Percentiles rank a stretch among this genome's conserved stretches.
Conservation (phyloP, 495 filamentous ascomycete genomes). For the Neurospora intermedia region DNA sequence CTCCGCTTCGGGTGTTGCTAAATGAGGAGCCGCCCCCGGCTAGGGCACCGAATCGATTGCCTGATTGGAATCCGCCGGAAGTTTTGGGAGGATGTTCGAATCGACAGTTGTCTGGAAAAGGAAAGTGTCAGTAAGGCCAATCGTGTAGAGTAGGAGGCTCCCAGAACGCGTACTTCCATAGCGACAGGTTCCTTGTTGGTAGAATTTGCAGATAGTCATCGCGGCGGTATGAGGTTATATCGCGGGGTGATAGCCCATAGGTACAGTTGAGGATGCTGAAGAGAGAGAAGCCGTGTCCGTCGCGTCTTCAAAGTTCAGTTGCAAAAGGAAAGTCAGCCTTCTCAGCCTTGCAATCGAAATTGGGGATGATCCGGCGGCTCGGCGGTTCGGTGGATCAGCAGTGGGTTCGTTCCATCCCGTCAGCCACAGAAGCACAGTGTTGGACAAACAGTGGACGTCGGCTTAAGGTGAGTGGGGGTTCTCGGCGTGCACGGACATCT, state of each 20-base stretch:
- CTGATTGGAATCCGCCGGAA: slow-evolving; percentile 4
- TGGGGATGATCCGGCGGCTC: background rate
- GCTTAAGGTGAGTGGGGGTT: background rate
- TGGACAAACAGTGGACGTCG: background rate
- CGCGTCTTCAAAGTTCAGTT: background rate
- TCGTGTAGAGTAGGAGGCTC: background rate
- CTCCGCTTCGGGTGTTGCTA: background rate
- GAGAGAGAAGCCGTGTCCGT: background rate
- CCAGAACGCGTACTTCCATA: slow-evolving; percentile 44
- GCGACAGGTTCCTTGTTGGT: slow-evolving; percentile 60
- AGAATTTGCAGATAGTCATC: slow-evolving; percentile 63
- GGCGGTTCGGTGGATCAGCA: background rate
- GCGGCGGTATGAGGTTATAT: background rate
- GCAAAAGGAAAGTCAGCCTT: background rate
- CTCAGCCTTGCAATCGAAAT: background rate
- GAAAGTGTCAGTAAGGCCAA: background rate
- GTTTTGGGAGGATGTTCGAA: slow-evolving; percentile 34
- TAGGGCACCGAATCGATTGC: slow-evolving; percentile 28
- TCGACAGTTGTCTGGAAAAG: slow-evolving; percentile 27
- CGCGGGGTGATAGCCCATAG: background rate
- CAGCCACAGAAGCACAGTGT: background rate
- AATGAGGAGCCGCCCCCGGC: slow-evolving; percentile 2
- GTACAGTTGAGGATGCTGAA: background rate
- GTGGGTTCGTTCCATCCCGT: background rate
- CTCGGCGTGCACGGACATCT: background rate